Evolutionary conservation across 2,329 filamentous ascomycete species (phyloP).

Genomic region (Colletotrichum truncatum): DNA sequence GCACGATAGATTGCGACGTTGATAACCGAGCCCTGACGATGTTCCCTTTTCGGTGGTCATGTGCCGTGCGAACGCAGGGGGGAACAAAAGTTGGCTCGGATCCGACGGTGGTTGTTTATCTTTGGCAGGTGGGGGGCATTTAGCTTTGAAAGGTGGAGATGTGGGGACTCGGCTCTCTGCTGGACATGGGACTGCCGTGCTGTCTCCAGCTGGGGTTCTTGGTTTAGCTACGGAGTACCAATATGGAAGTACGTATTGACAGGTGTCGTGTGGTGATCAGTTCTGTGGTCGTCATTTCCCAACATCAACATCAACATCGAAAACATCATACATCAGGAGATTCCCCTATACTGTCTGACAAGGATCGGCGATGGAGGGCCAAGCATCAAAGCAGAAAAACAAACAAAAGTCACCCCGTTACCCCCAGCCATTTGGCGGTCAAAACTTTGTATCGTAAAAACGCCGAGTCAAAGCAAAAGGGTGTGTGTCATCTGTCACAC

Average conservation of each 20-base stretch:
- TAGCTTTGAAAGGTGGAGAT: constrained; percentile 10
- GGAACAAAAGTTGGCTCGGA: constrained; percentile 19
- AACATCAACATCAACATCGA: neutral
- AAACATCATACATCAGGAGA: neutral
- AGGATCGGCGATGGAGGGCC: neutral
- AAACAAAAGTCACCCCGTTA: neutral
- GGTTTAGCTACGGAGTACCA: neutral
- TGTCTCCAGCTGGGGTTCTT: neutral
- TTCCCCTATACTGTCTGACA: neutral
- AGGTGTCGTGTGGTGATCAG: neutral
- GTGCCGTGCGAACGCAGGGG: neutral
- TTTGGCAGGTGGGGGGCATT: constrained; percentile 3
- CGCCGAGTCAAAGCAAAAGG: neutral
- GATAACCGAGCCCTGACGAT: neutral
- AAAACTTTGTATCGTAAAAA: neutral
- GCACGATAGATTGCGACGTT: neutral
- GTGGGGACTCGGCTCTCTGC: neutral
- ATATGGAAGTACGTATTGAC: no score
- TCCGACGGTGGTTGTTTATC: constrained; percentile 20
- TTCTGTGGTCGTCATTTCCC: neutral
- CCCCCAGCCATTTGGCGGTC: no score
- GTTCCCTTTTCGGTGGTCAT: constrained; percentile 12
- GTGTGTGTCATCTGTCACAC: neutral
- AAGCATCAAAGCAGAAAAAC: neutral
- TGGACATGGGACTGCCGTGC: neutral